Evolutionary conservation across 2,329 filamentous ascomycete genomes (phyloP).

Genomic region (Plenodomus lindquistii): DNA sequence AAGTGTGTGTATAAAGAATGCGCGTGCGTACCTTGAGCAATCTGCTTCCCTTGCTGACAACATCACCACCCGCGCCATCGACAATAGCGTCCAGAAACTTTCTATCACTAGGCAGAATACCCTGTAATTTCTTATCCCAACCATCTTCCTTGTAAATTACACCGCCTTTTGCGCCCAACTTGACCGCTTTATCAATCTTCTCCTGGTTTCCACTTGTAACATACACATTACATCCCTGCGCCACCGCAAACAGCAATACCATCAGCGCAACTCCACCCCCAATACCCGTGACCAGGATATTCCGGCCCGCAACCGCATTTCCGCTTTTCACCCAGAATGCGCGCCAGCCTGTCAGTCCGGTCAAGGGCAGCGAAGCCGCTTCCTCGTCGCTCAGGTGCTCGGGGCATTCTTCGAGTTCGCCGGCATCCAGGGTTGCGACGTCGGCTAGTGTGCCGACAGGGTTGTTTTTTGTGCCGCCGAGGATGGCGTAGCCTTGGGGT

Average conservation of each 20-base stretch:
- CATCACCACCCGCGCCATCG: slow-evolving; percentile 87
- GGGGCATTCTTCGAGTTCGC: slow-evolving; percentile 77
- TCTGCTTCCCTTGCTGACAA: slow-evolving; percentile 69
- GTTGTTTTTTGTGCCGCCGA: slow-evolving; percentile 69
- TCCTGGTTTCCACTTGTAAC: slow-evolving; percentile 75
- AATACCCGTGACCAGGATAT: slow-evolving; percentile 87
- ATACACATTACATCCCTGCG: slow-evolving; percentile 72
- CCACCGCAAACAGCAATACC: slow-evolving; percentile 77
- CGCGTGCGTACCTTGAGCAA: slow-evolving; percentile 64
- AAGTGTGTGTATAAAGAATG: too few species aligned
- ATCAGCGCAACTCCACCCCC: slow-evolving; percentile 89
- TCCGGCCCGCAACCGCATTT: slow-evolving; percentile 65
- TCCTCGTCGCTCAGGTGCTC: slow-evolving; percentile 72
- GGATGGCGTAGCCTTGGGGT: slow-evolving; percentile 60
- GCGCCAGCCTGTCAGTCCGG: slow-evolving; percentile 86
- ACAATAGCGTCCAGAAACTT: slow-evolving; percentile 80
- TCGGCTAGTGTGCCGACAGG: slow-evolving; percentile 75
- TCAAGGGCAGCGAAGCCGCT: slow-evolving; percentile 81
- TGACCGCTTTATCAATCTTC: slow-evolving; percentile 74
- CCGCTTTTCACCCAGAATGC: slow-evolving; percentile 79
- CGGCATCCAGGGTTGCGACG: slow-evolving; percentile 68
- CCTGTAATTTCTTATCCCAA: slow-evolving; percentile 78
- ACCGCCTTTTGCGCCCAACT: slow-evolving; percentile 78
- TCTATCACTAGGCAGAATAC: slow-evolving; percentile 65
- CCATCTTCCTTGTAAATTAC: slow-evolving; percentile 75